Base-by-base conservation (phyloP, 768 basidiomycete species). In the Amanita rimosa region DNA sequence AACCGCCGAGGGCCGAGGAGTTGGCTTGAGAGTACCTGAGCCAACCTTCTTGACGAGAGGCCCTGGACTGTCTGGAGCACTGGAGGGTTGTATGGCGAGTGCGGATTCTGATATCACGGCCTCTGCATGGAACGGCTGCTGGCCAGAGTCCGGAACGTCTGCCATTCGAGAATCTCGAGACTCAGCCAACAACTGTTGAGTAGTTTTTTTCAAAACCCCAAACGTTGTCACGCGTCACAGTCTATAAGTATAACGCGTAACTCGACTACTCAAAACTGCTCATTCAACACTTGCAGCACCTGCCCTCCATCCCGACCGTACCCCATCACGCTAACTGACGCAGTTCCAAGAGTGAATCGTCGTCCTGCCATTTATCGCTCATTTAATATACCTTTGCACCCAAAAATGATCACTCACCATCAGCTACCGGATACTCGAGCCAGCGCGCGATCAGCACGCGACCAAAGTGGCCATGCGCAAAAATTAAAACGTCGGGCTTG, bases 401-500 rank as follows among this genome's bases (percentile, higher is more conserved):
- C 19, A 8, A 6, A 41, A 11, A 11, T 24, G 13, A 8, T 27
- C 44, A 57, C 67, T 10, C 64, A 78, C 81, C 82, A 33, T 77
- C 63, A 9, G 62, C 62, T 19, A 89, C 67, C 3, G 80, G 78
- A 57, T 88, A 78, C 21, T 74, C 65, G 53, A 86, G 78, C 91
- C 91, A 95, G 41, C 91, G 83, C 11, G 88, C 70, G 46, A 93
- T 84, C 56, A 91, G 69, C 41, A 76, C 75, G 35, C 85, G 77
- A 47, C 76, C 87, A 62, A 86, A 81, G 63, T 92, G 85, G 0
- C 86, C 92, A 63, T 97, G 94, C 0, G 91, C 88, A 52, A 97
- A 79, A 58, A 98, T 84, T 51, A 94, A 74, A 8, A 92, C 83
- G 57, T 96, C 91, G 17, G 34, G 35, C 85, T 76, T 17, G 75